phyloP scores from a whole-genome alignment of 2,329 filamentous ascomycete genomes.

The Cercospora beticola region DNA sequence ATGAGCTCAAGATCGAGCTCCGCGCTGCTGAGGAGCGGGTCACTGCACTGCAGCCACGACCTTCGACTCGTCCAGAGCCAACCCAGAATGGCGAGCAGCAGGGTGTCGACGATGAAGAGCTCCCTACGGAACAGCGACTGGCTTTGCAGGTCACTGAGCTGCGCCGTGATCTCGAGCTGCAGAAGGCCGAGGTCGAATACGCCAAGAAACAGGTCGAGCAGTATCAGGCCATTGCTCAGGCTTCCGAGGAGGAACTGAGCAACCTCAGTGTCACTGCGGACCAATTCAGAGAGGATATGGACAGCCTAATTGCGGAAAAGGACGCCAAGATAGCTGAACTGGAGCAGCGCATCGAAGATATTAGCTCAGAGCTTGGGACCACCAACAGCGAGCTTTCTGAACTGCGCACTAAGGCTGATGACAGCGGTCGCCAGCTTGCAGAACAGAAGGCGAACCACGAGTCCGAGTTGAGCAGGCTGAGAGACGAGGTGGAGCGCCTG shows the following conservation, averaged over 20 bases:
- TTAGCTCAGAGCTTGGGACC: constrained; percentile 75
- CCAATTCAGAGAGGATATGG: constrained; percentile 83
- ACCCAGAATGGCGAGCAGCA: constrained; percentile 44
- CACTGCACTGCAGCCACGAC: constrained; percentile 76
- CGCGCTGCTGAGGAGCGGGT: constrained; percentile 86
- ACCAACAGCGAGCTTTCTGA: constrained; percentile 80
- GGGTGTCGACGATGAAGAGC: constrained; percentile 53
- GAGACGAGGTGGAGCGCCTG: constrained; percentile 79
- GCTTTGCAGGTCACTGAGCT: constrained; percentile 80
- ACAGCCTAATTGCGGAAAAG: constrained; percentile 72
- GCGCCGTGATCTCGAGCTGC: constrained; percentile 80
- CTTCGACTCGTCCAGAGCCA: constrained; percentile 60
- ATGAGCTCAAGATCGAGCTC: constrained; percentile 84
- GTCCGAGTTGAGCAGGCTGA: constrained; percentile 74
- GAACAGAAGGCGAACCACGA: constrained; percentile 81
- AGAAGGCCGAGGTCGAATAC: constrained; percentile 75
- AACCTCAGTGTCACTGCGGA: constrained; percentile 78
- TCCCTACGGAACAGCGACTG: constrained; percentile 74
- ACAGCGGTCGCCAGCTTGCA: constrained; percentile 67
- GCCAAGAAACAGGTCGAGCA: constrained; percentile 79
- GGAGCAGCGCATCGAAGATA: constrained; percentile 77
- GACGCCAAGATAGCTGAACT: constrained; percentile 77
- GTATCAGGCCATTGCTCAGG: constrained; percentile 84
- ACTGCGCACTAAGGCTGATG: constrained; percentile 76
- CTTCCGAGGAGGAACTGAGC: constrained; percentile 81